A percentile compares a stretch with the other conserved stretches of the same genome.
These are phyloP conservation scores for Adansonia rubrostipa DNA, from an alignment of 441 rosid species.

Conservation along the genomic window DNA sequence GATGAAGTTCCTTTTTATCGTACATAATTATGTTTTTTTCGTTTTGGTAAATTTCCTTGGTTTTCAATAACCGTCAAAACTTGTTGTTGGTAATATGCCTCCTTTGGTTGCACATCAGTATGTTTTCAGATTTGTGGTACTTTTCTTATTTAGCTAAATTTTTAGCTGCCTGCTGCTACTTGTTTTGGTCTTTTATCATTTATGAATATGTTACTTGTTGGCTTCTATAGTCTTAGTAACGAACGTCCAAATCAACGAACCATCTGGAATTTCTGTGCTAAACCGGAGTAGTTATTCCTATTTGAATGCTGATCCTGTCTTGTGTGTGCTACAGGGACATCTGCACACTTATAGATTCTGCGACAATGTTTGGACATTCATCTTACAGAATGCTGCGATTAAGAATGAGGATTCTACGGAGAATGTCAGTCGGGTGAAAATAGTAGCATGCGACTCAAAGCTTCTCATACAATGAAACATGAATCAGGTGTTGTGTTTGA, in stretches of 20 bases:
- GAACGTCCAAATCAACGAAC: not conserved
- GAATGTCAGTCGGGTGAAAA: conserved; percentile 78
- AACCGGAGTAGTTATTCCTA: not conserved
- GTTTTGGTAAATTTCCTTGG: not conserved
- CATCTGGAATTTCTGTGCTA: not conserved
- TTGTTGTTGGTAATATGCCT: not conserved
- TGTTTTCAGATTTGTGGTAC: not conserved
- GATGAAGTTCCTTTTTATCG: not conserved
- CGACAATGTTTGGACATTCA: conserved; percentile 99
- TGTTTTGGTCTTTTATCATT: not conserved
- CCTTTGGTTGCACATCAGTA: not conserved
- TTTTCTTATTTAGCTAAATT: not conserved
- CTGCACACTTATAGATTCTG: conserved; percentile 97
- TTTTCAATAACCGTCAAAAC: not conserved
- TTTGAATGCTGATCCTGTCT: not conserved
- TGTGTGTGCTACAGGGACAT: conserved; percentile 66
- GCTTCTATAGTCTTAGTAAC: not conserved
- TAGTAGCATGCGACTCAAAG: conserved; percentile 98
- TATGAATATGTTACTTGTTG: not conserved
- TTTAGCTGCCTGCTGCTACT: not conserved
- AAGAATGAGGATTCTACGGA: conserved; percentile 70
- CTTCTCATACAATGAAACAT: conserved; percentile 68
- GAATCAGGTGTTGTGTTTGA: conserved; percentile 23
- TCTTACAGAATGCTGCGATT: conserved; percentile 74
- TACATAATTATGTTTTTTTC: not conserved